Base-by-base conservation (phyloP, 2,329 filamentous ascomycete genomes). In the Pseudogymnoascus sp. region DNA sequence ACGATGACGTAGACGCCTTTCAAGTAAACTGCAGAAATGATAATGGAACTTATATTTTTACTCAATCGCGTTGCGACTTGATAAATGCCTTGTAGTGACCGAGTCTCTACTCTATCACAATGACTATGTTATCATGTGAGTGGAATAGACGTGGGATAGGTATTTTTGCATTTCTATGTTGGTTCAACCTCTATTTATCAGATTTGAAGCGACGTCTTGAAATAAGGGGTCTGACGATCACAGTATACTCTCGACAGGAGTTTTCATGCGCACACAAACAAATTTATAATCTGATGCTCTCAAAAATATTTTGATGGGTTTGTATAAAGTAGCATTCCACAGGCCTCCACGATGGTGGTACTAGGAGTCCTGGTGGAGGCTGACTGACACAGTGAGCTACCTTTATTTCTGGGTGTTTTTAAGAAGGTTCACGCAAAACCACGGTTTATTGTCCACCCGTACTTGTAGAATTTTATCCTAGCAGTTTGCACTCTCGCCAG, bases 1-100 rank as follows among this genome's bases (percentile, higher is more conserved):
- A 12, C 21, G 48, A 55, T 55, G 48, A 55, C 48, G 48, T 55
- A 55, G 29, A 55, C 9, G 48, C 48, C 33, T 29, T 55, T 55
- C 10, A 18, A n/a, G 29, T 18, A 29, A 12, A 35, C 48, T 13
- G n/a, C n/a, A 33, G 5, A 12, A 18, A 55, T 8, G 13, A 21
- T 21, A 12, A 33, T 55, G 45, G 8, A 15, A 13, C 35, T 21
- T 33, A 33, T 18, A 18, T 33, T 33, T 55, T 21, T 33, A 21
- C 48, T 55, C 48, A 21, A n/a, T 13, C 15, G 15, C 29, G 45
- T n/a, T 10, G 15, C 9, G 15, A 18, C 5, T 33, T 21, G 5
- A 29, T 7, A 55, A 33, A 18, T 55, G 5, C 8, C 18, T 3
- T 8, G 35, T 35, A 48, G 21, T n/a, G 42, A 48, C 4, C 42